Conservation (phyloP, 78 protist genomes). For the Polysphondylium violaceum region DNA sequence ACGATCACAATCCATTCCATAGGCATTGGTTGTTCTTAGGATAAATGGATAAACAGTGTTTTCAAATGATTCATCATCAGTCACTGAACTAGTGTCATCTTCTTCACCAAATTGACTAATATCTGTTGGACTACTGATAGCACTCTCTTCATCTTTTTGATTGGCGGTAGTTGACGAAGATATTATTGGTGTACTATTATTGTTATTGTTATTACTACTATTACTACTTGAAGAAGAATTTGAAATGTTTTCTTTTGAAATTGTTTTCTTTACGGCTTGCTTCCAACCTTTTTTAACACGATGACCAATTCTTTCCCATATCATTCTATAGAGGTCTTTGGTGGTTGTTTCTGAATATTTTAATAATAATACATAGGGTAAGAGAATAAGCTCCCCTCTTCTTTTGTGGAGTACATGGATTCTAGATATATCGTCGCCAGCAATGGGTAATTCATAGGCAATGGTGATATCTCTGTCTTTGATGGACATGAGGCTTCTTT, state of each 20-base stretch:
- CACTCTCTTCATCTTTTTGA: constrained; percentile 29
- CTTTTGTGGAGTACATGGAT: constrained; percentile 63
- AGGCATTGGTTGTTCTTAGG: constrained; percentile 53
- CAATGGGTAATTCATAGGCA: constrained; percentile 67
- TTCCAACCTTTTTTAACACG: constrained; percentile 77
- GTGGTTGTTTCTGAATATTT: constrained; percentile 58
- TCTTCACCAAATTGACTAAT: constrained; percentile 55
- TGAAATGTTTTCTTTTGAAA: constrained; percentile 1
- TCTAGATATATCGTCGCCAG: constrained; percentile 68
- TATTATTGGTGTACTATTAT: constrained; percentile 1
- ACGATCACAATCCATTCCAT: constrained; percentile 73
- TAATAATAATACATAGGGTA: constrained; percentile 59
- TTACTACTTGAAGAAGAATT: neutral
- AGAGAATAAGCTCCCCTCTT: constrained; percentile 4
- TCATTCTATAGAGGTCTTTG: constrained; percentile 65
- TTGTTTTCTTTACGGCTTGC: neutral
- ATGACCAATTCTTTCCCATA: constrained; percentile 79
- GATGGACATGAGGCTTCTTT: constrained; percentile 9
- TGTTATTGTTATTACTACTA: neutral
- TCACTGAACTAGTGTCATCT: constrained; percentile 59
- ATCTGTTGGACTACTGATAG: constrained; percentile 6
- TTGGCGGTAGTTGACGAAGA: neutral
- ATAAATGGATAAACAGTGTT: constrained; percentile 56
- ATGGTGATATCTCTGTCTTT: constrained; percentile 44
- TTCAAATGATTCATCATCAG: constrained; percentile 45